Conservation (phyloP, 306 rosid species). For the Acacia melanoxylon region DNA sequence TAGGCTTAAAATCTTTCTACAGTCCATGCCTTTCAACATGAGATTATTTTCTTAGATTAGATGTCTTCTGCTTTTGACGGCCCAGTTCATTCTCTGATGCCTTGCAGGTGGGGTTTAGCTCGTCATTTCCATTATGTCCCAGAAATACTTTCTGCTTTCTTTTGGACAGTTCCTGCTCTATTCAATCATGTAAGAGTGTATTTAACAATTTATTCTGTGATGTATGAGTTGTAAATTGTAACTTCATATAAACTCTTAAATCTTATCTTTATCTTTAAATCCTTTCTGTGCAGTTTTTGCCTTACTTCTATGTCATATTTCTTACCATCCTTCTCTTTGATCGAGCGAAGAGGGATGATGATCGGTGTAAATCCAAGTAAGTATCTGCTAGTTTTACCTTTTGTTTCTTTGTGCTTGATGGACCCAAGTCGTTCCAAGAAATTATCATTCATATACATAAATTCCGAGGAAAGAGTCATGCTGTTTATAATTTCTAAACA, state of each 20-base stretch:
- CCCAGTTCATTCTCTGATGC: slow-evolving; percentile 32
- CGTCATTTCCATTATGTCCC: slow-evolving; percentile 98
- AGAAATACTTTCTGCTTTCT: slow-evolving; percentile 91
- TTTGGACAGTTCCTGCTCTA: slow-evolving; percentile 98
- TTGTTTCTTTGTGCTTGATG: not conserved
- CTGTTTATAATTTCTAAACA: not conserved
- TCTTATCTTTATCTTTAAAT: not conserved
- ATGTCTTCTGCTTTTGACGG: not conserved
- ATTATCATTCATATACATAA: not conserved
- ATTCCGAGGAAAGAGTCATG: not conserved
- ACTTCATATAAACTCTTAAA: slow-evolving; percentile 8
- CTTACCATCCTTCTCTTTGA: slow-evolving; percentile 90
- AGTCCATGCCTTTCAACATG: slow-evolving; percentile 7
- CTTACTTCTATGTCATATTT: slow-evolving; percentile 89
- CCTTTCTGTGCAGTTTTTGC: slow-evolving; percentile 66
- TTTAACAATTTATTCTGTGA: not conserved
- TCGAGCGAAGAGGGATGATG: slow-evolving; percentile 95
- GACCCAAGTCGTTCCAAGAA: not conserved
- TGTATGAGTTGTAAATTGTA: slow-evolving; percentile 25
- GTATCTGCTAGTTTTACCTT: slow-evolving; percentile 31
- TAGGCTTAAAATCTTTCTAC: not conserved
- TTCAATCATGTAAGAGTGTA: slow-evolving; percentile 68
- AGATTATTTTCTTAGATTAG: slow-evolving; percentile 17
- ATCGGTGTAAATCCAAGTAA: slow-evolving; percentile 94
- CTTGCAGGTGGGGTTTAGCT: slow-evolving; percentile 94